These are phyloP conservation scores for Lactifluus pinguis DNA, from an alignment of 768 basidiomycete genomes.

Conservation along the genomic window DNA sequence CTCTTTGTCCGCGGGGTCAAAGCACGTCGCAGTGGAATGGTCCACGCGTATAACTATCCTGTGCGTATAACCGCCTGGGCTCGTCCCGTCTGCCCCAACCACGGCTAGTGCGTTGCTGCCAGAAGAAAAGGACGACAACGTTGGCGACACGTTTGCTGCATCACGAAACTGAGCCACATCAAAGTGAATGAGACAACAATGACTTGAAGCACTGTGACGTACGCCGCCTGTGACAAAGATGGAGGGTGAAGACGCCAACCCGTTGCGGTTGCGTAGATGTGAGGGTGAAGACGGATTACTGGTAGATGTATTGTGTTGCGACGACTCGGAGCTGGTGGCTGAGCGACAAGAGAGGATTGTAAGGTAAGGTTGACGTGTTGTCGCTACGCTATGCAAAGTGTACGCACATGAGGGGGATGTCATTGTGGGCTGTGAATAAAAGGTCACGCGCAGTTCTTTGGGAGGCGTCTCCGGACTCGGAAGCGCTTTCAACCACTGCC, in stretches of 20 bases:
- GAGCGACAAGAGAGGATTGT: not conserved
- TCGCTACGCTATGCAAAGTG: not conserved
- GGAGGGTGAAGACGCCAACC: not conserved
- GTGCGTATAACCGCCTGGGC: conserved; percentile 23
- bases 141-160: conserved; percentile 10
- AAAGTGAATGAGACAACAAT: not conserved
- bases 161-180: conserved; percentile 4
- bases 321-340: not conserved
- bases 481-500: conserved; percentile 23
- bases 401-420: conserved; percentile 6
- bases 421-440: not conserved
- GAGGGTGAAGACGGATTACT: not conserved
- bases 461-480: no score
- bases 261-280: conserved; percentile 3
- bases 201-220: not conserved
- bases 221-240: conserved; percentile 10
- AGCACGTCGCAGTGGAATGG: conserved; percentile 58
- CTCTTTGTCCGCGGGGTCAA: conserved; percentile 68
- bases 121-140: conserved; percentile 12
- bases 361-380: not conserved
- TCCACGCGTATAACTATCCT: conserved; percentile 51
- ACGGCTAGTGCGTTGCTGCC: not conserved
- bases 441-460: conserved; percentile 7
- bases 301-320: not conserved
- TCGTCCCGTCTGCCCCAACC: not conserved